Percentiles rank a stretch among this genome's conserved stretches.
Conservation (phyloP, 257 asterid species). For the Coffea canephora region DNA sequence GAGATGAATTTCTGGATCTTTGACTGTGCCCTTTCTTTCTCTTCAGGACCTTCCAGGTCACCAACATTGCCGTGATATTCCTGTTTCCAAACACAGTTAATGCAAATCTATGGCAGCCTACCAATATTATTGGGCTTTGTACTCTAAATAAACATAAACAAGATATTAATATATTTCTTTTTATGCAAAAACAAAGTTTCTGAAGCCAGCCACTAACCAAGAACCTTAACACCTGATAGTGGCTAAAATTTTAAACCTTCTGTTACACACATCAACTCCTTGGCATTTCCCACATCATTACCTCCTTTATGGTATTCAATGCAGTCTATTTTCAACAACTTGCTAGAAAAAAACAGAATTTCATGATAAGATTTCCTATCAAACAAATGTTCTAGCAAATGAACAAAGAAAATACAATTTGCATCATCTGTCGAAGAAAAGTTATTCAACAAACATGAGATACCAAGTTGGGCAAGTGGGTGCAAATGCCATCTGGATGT, state of each 20-base stretch:
- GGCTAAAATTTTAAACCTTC: not conserved
- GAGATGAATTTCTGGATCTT: constrained; percentile 72
- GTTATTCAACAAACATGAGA: not conserved
- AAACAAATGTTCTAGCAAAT: not conserved
- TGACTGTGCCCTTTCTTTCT: constrained; percentile 84
- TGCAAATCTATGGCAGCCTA: not conserved
- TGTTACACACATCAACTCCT: not conserved
- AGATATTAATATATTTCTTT: not conserved
- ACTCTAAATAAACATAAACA: not conserved
- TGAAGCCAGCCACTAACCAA: not conserved
- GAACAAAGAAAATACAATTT: not conserved
- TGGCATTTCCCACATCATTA: not conserved
- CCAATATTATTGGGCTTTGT: not conserved
- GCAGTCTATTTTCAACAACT: not conserved
- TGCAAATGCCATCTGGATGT: not conserved
- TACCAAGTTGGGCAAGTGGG: not conserved
- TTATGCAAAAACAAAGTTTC: not conserved
- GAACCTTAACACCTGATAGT: not conserved
- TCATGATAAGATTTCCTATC: not conserved
- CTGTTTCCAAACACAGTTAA: constrained; percentile 27
- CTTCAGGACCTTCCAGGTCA: constrained; percentile 96
- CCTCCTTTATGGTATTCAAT: not conserved
- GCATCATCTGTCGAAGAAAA: not conserved
- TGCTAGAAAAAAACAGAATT: not conserved
- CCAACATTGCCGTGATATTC: constrained; percentile 93